Percentiles rank a stretch among this genome's conserved stretches.
These are phyloP conservation scores for Pelargonium cotyledonis DNA, from an alignment of 441 rosid species.

Conservation along the genomic window DNA sequence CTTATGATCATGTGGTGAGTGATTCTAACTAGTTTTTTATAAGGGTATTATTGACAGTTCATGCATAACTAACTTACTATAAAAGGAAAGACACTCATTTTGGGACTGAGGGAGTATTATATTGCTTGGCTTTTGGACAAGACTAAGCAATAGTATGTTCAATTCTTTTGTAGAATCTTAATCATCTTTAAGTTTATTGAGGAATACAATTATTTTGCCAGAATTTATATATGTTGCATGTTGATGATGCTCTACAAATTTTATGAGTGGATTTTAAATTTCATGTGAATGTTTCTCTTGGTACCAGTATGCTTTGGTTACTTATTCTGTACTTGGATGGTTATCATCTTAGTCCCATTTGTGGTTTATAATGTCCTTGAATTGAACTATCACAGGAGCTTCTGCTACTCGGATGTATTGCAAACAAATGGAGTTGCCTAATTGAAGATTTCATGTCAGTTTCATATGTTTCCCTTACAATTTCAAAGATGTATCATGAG, in stretches of 20 bases:
- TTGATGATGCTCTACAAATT: conserved; percentile 5
- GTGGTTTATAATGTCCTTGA: conserved; percentile 6
- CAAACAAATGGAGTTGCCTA: conserved; percentile 48
- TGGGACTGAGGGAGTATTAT: too few species aligned
- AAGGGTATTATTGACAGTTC: too few species aligned
- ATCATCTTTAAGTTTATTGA: not conserved
- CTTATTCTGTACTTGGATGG: not conserved
- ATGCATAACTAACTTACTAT: too few species aligned
- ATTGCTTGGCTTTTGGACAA: not conserved
- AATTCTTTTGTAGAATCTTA: not conserved
- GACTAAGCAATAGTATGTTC: not conserved
- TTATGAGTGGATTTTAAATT: conserved; percentile 6
- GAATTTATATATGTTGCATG: not conserved
- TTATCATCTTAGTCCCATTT: conserved; percentile 3
- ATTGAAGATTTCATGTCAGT: conserved; percentile 52
- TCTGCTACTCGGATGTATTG: conserved; percentile 58
- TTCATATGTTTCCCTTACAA: conserved; percentile 40
- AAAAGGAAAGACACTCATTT: too few species aligned
- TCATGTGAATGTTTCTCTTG: not conserved
- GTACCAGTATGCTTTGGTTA: not conserved
- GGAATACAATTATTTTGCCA: not conserved
- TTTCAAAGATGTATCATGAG: conserved; percentile 50
- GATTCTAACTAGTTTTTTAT: too few species aligned
- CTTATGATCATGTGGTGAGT: too few species aligned
- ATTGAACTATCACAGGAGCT: conserved; percentile 50